A percentile compares a stretch with the other conserved stretches of the same genome.
Evolutionary conservation across 2,329 filamentous ascomycete species (phyloP).

Genomic region (Acephala macrosclerotiorum): DNA sequence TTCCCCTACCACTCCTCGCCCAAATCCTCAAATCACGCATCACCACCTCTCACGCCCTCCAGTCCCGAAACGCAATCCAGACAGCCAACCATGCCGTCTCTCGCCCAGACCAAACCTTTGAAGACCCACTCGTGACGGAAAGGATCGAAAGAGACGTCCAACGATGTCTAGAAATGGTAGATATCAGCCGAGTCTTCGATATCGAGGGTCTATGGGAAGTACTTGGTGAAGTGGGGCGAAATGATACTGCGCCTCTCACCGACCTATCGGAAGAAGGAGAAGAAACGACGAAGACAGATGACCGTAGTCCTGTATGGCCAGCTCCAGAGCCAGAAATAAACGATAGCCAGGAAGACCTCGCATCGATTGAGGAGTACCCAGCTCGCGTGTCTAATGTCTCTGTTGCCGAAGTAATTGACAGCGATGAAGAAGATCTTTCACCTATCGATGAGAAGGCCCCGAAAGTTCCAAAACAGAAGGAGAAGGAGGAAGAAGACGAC

Average conservation of each 20-base stretch:
- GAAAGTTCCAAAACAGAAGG: not conserved
- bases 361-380: conserved; percentile 1
- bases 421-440: conserved; percentile 45
- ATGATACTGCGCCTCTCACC: not conserved
- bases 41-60: conserved; percentile 14
- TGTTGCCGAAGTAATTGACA: conserved; percentile 46
- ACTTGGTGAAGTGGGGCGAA: conserved; percentile 53
- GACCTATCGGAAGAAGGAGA: not conserved
- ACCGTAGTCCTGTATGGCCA: not conserved
- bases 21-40: conserved; percentile 37
- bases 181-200: conserved; percentile 65
- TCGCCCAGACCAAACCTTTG: not conserved
- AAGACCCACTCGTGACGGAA: not conserved
- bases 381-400: no score
- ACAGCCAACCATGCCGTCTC: conserved; percentile 22
- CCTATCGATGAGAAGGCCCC: conserved; percentile 1
- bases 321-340: conserved; percentile 20
- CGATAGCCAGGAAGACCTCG: conserved; percentile 30
- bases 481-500: conserved; percentile 15
- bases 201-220: conserved; percentile 65
- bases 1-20: conserved; percentile 38
- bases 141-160: conserved; percentile 31
- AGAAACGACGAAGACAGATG: not conserved
- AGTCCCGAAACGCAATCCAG: not conserved
- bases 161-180: conserved; percentile 54